Conservation (phyloP, 139 green algal genomes). For the Trebouxia sp. region DNA sequence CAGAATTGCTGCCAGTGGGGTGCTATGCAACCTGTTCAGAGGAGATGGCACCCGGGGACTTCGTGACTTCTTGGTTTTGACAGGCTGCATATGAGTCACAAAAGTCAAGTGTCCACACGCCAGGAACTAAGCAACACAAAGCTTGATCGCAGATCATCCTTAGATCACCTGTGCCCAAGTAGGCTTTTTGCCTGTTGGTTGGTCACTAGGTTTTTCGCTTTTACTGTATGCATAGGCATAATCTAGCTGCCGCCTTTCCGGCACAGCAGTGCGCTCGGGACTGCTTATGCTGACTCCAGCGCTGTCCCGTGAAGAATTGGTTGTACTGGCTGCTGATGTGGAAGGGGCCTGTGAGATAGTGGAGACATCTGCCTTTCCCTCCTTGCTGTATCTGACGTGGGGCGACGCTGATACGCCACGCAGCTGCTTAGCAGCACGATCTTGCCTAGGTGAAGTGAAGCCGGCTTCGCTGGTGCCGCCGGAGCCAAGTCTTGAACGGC, state of each 20-base stretch:
- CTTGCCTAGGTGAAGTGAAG: not conserved
- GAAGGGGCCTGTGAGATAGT: not conserved
- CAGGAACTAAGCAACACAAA: too few species aligned
- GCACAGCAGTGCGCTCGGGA: not conserved
- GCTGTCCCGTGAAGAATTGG: not conserved
- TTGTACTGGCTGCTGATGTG: not conserved
- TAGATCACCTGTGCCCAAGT: not conserved
- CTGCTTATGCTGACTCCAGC: not conserved
- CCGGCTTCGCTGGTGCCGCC: not conserved
- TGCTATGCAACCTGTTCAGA: conserved; percentile 17
- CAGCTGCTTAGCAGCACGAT: too few species aligned
- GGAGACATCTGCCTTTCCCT: not conserved
- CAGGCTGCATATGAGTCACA: not conserved
- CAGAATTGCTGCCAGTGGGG: not conserved
- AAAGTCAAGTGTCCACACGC: not conserved
- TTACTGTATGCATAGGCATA: not conserved
- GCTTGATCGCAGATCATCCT: too few species aligned
- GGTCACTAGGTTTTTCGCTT: not conserved
- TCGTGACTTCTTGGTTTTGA: not conserved
- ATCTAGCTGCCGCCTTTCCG: not conserved
- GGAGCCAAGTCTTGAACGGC: not conserved
- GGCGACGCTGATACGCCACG: not conserved
- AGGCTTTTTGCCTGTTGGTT: not conserved
- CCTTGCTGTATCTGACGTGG: not conserved
- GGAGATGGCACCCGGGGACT: not conserved